Percentiles rank a stretch among this genome's conserved stretches.
These are phyloP conservation scores for Solanum chmielewskii DNA, from an alignment of 257 asterid genomes.

Conservation along the genomic window DNA sequence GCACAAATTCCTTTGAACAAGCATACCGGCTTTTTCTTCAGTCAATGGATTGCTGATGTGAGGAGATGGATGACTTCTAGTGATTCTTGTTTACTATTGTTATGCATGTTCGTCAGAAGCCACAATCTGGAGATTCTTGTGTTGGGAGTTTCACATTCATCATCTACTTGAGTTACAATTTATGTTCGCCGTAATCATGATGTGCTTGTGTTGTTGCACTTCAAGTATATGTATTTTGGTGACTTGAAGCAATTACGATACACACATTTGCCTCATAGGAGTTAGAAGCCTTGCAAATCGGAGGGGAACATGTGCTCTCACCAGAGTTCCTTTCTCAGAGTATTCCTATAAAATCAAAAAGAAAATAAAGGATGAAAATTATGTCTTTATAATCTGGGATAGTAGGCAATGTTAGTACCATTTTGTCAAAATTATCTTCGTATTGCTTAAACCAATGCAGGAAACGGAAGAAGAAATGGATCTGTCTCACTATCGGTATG, in stretches of 20 bases:
- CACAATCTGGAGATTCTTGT: background rate
- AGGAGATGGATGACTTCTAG: background rate
- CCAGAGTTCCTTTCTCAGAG: constrained; percentile 62
- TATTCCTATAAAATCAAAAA: constrained; percentile 44
- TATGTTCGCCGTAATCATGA: background rate
- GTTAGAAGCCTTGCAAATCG: constrained; percentile 89
- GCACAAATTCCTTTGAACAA: background rate
- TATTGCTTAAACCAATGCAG: background rate
- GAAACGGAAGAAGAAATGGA: background rate
- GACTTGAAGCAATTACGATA: constrained; percentile 15
- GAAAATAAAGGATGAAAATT: background rate
- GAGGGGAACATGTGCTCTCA: constrained; percentile 86
- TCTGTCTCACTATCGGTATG: background rate
- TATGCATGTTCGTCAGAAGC: background rate
- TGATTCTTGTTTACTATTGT: background rate
- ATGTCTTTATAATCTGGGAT: background rate
- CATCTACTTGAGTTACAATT: background rate
- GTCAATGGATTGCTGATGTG: background rate
- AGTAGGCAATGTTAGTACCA: background rate
- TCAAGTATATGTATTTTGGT: background rate
- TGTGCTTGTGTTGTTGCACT: background rate
- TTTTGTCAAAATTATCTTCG: background rate
- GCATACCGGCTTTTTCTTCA: background rate
- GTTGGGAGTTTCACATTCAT: background rate
- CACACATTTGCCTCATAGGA: constrained; percentile 75